Percentiles rank a stretch among this genome's conserved stretches.
Conservation (phyloP, 1,139 yeast species). For the Hemisphaericaspora lyxosophila region DNA sequence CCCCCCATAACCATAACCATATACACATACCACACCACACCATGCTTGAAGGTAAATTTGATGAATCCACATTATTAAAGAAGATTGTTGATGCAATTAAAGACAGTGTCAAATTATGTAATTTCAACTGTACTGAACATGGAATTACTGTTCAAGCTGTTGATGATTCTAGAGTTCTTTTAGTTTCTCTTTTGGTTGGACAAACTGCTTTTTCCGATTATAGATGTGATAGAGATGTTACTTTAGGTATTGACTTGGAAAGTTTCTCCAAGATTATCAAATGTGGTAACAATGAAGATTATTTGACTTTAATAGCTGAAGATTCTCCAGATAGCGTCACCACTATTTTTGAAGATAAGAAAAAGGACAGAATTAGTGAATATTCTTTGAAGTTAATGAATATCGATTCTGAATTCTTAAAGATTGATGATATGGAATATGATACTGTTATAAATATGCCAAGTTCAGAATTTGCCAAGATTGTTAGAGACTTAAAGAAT, state of each 20-base stretch:
- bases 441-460: conserved; percentile 89
- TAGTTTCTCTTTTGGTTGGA: conserved; percentile 85
- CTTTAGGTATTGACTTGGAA: conserved; percentile 87
- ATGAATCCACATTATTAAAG: conserved; percentile 87
- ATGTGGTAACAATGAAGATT: conserved; percentile 90
- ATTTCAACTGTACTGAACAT: conserved; percentile 91
- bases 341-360: conserved; percentile 85
- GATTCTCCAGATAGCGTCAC: conserved; percentile 83
- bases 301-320: conserved; percentile 85
- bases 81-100: conserved; percentile 90
- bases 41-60: conserved; percentile 97
- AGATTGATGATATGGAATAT: conserved; percentile 91
- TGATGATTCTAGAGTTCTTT: conserved; percentile 93
- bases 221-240: conserved; percentile 93
- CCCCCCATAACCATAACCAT: neutral
- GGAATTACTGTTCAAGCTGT: conserved; percentile 98
- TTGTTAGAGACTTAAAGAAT: conserved; percentile 83
- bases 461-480: conserved; percentile 81
- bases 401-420: conserved; percentile 90
- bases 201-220: conserved; percentile 88
- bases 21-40: conserved; percentile 1
- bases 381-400: conserved; percentile 92
- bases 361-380: conserved; percentile 89
- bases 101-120: conserved; percentile 91
- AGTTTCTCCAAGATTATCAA: conserved; percentile 84